Evolutionary conservation across 2,329 filamentous ascomycete species (phyloP), one percentile per base, ranked within the genome.

Genomic region (Fusarium sp.): DNA sequence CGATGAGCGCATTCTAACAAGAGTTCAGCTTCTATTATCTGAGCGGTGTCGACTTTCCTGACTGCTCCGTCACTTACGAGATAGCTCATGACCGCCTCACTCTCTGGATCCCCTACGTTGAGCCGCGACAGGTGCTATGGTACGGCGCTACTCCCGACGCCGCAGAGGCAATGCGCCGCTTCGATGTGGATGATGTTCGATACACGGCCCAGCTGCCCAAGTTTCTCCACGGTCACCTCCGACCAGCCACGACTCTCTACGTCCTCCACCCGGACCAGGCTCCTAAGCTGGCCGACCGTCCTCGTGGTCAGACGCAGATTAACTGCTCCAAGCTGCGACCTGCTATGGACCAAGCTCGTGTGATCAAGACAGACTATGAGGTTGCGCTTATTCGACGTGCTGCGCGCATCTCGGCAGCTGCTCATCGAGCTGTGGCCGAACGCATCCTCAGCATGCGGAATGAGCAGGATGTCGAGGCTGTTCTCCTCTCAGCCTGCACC

Each of bases 351-450:
- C 85, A 88, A 59, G 90, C 91, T 20, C 90, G 95, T 31, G 90
- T 95, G 2, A 84, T 92, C 79, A 98, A 98, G 82, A 90, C 92
- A 50, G 85, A 87, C n/a, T 93, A 96, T 77, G 95, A 99, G 77
- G 85, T 98, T 57, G 89, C 87, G 4, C 86, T 96, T 71, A 91
- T 98, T 74, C 89, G 91, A 14, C 89, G 89, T 63, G 95, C 96
- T 33, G 96, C 94, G 76, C 86, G 85, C 42, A 89, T 98, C 69
- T 93, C 93, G 3, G 90, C 91, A 1, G 83, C 85, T 33, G 96
- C 91, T 0, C 96, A 98, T 79, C 85, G 87, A 46, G 86, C 86
- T 27, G 91, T 96, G 10, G 88, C 95, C 61, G 83, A 85, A 68
- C 83, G 84, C 2, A 84, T 96, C 20, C 83, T 84, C 20, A 77